These are phyloP conservation scores for Hericium erinaceus DNA, from an alignment of 768 basidiomycete species.

Conservation along the genomic window DNA sequence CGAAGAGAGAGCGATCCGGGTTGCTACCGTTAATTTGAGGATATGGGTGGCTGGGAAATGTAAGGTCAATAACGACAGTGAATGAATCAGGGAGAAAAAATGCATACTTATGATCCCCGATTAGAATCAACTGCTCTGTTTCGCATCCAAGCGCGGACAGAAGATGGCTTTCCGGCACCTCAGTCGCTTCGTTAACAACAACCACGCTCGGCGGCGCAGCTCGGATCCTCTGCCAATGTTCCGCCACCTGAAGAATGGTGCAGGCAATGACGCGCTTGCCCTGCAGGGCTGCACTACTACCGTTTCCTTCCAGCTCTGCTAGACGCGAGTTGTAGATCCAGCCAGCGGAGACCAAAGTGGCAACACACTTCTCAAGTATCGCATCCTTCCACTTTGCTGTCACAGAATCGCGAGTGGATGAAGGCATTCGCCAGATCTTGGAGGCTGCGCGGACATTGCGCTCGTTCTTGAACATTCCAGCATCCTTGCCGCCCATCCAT, in stretches of 20 bases:
- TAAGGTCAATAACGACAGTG: not conserved
- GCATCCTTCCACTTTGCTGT: constrained; percentile 26
- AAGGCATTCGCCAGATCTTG: constrained; percentile 30
- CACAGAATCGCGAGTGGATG: constrained; percentile 18
- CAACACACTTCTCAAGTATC: constrained; percentile 26
- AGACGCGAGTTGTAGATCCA: constrained; percentile 33
- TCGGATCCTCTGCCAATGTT: constrained; percentile 38
- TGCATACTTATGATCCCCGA: constrained; percentile 64
- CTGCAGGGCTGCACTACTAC: constrained; percentile 21
- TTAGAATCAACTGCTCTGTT: constrained; percentile 49
- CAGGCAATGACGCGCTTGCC: constrained; percentile 53
- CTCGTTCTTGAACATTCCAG: constrained; percentile 30
- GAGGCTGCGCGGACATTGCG: constrained; percentile 16
- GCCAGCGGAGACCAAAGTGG: constrained; percentile 22
- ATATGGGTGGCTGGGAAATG: not conserved
- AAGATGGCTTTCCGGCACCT: constrained; percentile 61
- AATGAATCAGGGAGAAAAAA: not conserved
- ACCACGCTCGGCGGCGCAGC: constrained; percentile 40
- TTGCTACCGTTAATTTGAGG: constrained; percentile 40
- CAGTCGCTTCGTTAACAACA: constrained; percentile 65
- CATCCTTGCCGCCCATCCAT: constrained; percentile 38
- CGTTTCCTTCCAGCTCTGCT: constrained; percentile 24
- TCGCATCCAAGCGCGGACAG: constrained; percentile 42
- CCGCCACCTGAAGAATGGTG: constrained; percentile 63
- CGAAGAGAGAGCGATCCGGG: constrained; percentile 58